Base-by-base conservation (phyloP, 805 yeast genomes). In the Ogataea paraovalis region DNA sequence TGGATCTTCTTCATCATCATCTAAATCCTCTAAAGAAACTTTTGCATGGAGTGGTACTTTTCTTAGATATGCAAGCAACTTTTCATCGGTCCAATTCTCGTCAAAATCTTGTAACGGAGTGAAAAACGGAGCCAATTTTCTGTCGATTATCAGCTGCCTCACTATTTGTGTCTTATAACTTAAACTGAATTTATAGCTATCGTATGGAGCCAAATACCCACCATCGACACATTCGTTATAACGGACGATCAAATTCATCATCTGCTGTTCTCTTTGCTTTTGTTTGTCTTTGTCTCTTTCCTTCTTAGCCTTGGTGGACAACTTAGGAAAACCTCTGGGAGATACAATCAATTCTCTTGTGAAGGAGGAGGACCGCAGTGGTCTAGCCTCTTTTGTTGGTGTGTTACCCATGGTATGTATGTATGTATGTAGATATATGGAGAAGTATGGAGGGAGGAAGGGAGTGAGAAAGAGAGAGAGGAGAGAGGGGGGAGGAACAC, bases 191-290 rank as follows among this genome's bases (percentile, higher is more conserved):
- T 82, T 79, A 66, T 92, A 92, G 28, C 87, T 86, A 2, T 97
- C 97, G 66, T 79, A 87, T 0, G 98, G 97, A 1, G 96, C 96
- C 53, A 92, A 68, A 61, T 71, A 90, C 2, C 99, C 99, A 18
- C 99, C 99, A 67, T 94, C 98, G 14, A 92, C 96, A 52, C 72
- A 79, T 59, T 88, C 96, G 36, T 72, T 72, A 57, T 66, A 76
- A 51, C 75, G 71, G 2, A 86, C 88, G 20, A 86, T 69, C 45
- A 86, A 68, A 21, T 80, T 75, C 51, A 68, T 56, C 45, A 78
- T 78, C 56, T 82, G 88, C 16, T 67, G 65, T 51, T 82, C 86
- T 46, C 75, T 75, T 43, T 64, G 62, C 43, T 60, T 62, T 49
- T 77, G 83, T 58, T 77, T 79, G 34, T 85, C 91, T 42, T 69